Percentiles rank a stretch among this genome's conserved stretches.
Evolutionary conservation across 2,329 filamentous ascomycete genomes (phyloP).

Genomic region (Clarireedia monteithiana): DNA sequence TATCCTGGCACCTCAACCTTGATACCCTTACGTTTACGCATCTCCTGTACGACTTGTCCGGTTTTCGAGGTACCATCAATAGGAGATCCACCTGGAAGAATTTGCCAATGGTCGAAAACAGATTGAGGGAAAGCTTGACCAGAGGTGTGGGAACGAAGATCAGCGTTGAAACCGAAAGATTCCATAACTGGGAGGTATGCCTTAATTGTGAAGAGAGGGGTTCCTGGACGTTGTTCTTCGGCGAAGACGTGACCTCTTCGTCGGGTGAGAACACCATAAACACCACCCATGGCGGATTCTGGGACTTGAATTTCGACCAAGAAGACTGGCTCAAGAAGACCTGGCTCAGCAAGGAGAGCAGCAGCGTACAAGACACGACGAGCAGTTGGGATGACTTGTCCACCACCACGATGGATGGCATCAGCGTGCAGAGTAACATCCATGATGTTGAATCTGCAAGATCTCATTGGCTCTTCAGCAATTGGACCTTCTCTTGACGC

Average conservation of each 20-base stretch:
- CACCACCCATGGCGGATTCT: constrained; percentile 98
- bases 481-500: constrained; percentile 95
- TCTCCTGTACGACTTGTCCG: constrained; percentile 74
- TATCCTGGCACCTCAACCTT: constrained; percentile 90
- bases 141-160: constrained; percentile 86
- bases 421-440: constrained; percentile 99
- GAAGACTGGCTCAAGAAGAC: constrained; percentile 95
- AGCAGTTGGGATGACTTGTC: constrained; percentile 95
- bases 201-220: constrained; percentile 99
- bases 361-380: constrained; percentile 97
- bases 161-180: constrained; percentile 98
- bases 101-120: constrained; percentile 98
- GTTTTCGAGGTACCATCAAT: constrained; percentile 77
- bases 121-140: constrained; percentile 99
- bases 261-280: constrained; percentile 97
- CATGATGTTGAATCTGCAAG: constrained; percentile 95
- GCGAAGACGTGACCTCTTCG: constrained; percentile 98
- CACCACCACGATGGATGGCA: constrained; percentile 99
- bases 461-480: constrained; percentile 97
- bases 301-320: constrained; percentile 98
- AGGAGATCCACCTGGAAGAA: constrained; percentile 87
- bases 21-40: constrained; percentile 99
- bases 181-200: constrained; percentile 94
- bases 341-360: constrained; percentile 81
- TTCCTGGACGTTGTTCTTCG: constrained; percentile 97